Conservation (phyloP, 305 asterid genomes). For the Fraxinus xanthoxyloides region DNA sequence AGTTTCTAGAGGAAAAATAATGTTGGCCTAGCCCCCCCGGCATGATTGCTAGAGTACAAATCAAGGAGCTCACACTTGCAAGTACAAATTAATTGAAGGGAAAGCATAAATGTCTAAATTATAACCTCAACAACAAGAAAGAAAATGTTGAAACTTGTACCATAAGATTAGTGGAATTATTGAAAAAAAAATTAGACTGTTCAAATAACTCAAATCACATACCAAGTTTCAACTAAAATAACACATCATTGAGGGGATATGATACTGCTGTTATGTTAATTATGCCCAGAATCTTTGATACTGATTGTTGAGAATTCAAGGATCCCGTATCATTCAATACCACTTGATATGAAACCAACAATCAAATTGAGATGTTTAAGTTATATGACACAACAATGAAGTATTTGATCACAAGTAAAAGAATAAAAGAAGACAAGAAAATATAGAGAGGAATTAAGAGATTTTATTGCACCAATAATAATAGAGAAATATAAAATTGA, state of each 20-base stretch:
- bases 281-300: too few relatives aligned
- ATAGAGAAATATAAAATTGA: too few relatives aligned
- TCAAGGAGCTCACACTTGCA: conserved; percentile 29
- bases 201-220: not conserved
- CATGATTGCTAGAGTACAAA: not conserved
- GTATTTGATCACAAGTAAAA: too few relatives aligned
- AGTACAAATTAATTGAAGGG: conserved; percentile 5
- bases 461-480: too few relatives aligned
- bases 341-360: too few relatives aligned
- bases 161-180: not conserved
- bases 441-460: too few relatives aligned
- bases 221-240: not conserved
- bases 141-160: not conserved
- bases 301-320: too few relatives aligned
- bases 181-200: not conserved
- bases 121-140: not conserved
- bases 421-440: too few relatives aligned
- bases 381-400: too few relatives aligned
- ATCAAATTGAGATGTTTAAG: too few relatives aligned
- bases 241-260: not conserved
- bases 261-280: too few relatives aligned
- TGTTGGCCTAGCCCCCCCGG: conserved; percentile 14
- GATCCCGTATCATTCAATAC: too few relatives aligned
- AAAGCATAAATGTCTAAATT: not conserved
- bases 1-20: conserved; percentile 4